phyloP scores from a whole-genome alignment of 306 rosid species.

The Glycyrrhiza uralensis region DNA sequence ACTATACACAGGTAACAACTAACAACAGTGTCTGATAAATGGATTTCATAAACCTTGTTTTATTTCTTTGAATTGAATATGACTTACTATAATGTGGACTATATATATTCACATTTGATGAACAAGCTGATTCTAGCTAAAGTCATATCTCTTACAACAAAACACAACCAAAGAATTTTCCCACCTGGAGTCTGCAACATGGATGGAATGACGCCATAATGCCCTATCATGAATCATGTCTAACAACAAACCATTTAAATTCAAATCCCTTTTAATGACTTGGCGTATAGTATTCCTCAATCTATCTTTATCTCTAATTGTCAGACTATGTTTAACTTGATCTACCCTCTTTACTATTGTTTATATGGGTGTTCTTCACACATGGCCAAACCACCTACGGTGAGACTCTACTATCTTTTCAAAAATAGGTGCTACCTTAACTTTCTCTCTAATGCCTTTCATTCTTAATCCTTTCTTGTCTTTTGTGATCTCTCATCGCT shows the following conservation, averaged over 20 bases:
- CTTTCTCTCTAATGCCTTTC: not conserved
- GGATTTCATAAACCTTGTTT: not conserved
- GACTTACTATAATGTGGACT: not conserved
- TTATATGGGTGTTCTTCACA: not conserved
- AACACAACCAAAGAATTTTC: not conserved
- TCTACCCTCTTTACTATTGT: not conserved
- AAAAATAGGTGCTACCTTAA: not conserved
- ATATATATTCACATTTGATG: not conserved
- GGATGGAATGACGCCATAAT: not conserved
- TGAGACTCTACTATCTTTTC: not conserved
- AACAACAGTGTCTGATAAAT: slow-evolving; percentile 25
- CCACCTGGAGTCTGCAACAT: not conserved
- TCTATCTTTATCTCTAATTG: not conserved
- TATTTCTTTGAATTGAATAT: not conserved
- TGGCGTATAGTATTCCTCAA: not conserved
- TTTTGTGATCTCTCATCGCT: not conserved
- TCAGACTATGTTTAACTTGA: not conserved
- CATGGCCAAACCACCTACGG: not conserved
- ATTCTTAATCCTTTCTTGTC: not conserved
- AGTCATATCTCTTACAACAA: not conserved
- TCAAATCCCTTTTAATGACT: not conserved
- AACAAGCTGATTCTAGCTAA: slow-evolving; percentile 10
- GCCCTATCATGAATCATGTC: not conserved
- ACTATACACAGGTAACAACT: slow-evolving; percentile 83
- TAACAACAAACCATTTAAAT: not conserved